Evolutionary conservation across 2,329 filamentous ascomycete genomes (phyloP).

Genomic region (Penicillium expansum): DNA sequence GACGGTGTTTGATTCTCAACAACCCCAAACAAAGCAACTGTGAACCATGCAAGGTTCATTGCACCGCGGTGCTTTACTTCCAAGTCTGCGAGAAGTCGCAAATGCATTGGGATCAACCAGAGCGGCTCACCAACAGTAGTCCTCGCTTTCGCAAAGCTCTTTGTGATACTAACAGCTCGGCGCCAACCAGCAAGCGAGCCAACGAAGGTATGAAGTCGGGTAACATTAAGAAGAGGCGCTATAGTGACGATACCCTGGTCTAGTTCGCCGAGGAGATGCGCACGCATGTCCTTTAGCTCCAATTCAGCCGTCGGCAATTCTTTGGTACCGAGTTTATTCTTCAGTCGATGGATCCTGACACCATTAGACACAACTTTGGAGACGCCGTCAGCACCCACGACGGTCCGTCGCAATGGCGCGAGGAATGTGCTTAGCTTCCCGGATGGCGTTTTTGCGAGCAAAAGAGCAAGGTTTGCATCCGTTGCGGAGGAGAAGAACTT

Average conservation of each 20-base stretch:
- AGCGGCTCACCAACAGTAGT: conserved; percentile 38
- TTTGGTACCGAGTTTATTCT: conserved; percentile 69
- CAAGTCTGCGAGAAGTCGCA: conserved; percentile 38
- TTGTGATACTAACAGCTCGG: conserved; percentile 41
- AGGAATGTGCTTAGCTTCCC: conserved; percentile 61
- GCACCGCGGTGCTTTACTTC: conserved; percentile 40
- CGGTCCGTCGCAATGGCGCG: conserved; percentile 57
- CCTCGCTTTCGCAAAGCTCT: conserved; percentile 42
- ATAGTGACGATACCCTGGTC: conserved; percentile 68
- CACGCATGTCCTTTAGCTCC: conserved; percentile 57
- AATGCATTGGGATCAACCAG: conserved; percentile 42
- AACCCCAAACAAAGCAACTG: conserved; percentile 28
- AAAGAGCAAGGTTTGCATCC: conserved; percentile 61
- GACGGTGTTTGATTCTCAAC: conserved; percentile 54
- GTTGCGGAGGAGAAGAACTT: conserved; percentile 71
- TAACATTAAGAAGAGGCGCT: conserved; percentile 67
- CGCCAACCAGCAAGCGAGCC: conserved; percentile 40
- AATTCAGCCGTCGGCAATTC: conserved; percentile 71
- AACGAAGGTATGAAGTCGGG: conserved; percentile 44
- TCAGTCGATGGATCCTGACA: conserved; percentile 63
- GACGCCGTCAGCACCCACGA: conserved; percentile 13
- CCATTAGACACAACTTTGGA: conserved; percentile 57
- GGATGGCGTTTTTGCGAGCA: conserved; percentile 60
- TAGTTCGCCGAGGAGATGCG: conserved; percentile 64
- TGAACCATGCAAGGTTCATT: conserved; percentile 40